Evolutionary conservation across 2,329 filamentous ascomycete genomes (phyloP).

Genomic region (Fusarium paranaense): DNA sequence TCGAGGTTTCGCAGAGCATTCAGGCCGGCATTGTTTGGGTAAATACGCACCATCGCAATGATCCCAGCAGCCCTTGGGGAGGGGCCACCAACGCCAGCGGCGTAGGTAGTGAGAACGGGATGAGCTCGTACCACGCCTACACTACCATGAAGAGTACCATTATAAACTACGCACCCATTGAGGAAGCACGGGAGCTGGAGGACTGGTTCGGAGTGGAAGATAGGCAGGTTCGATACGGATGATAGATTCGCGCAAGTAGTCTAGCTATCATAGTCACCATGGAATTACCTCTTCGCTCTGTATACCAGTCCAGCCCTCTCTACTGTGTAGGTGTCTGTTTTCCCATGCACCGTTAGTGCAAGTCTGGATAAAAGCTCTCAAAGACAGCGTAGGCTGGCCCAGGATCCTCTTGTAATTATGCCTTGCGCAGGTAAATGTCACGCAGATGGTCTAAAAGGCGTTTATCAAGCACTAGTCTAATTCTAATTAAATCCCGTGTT

Average conservation of each 20-base stretch:
- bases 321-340: no score
- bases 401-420: no score
- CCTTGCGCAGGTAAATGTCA: no score
- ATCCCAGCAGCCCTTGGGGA: slow-evolving; percentile 78
- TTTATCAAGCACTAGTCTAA: no score
- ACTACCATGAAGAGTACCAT: slow-evolving; percentile 74
- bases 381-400: no score
- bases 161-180: slow-evolving; percentile 72
- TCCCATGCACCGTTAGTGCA: no score
- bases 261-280: no score
- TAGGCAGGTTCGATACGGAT: slow-evolving; percentile 59
- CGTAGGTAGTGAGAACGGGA: slow-evolving; percentile 78
- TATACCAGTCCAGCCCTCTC: no score
- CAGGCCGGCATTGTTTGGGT: slow-evolving; percentile 72
- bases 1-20: slow-evolving; percentile 77
- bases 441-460: no score
- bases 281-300: no score
- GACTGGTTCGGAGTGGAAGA: slow-evolving; percentile 76
- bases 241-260: neutral
- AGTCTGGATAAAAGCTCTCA: no score
- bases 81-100: slow-evolving; percentile 72
- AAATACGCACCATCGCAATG: slow-evolving; percentile 76
- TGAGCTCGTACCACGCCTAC: slow-evolving; percentile 71
- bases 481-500: no score
- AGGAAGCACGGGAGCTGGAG: slow-evolving; percentile 64